Evolutionary conservation across 345 rosid species (phyloP), one percentile per base, ranked within the genome.

Genomic region (Toxicodendron radicans): DNA sequence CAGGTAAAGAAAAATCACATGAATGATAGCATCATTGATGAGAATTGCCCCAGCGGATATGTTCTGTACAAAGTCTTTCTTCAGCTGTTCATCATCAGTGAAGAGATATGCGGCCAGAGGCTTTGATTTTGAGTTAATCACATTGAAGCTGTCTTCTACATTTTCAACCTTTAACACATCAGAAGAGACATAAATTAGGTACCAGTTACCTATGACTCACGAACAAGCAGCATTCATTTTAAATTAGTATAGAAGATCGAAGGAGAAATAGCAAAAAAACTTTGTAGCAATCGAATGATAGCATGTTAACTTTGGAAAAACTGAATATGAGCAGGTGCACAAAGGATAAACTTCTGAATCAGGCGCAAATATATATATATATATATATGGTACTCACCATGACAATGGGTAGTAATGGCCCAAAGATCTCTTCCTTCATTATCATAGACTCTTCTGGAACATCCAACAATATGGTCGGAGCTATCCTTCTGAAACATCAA

Each of bases 61-160:
- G 53, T 83, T 72, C 49, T 85, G 73, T 51, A 92, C 89, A 61
- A 90, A 92, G 23, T 79, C 64, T 66, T 81, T 71, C 83, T 86
- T 86, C 73, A 91, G 80, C 78, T 80, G 82, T 71, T 87, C 82
- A 66, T 87, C 75, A 48, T 88, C 79, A 45, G 87, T 84, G 86
- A 92, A 94, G 73, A 92, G 85, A 61, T 94, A 92, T 1, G 97
- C 97, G 0, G 88, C 86, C 21, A 85, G 86, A 51, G 89, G 91
- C 51, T 83, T 83, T 0, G 89, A 67, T 73, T 74, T 85, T n/a
- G 91, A 87, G 52, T 83, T 82, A 66, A 85, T 71, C 70, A 78
- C 68, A 18, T 71, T 71, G 35, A 85, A 82, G 70, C 86, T 24
- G 18, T 87, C 84, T 53, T 77, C 79, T 41, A 85, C 17, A 13